These are phyloP conservation scores for Pilasporangium apinafurcum DNA, from an alignment of 352 stramenopile genomes.

Conservation along the genomic window DNA sequence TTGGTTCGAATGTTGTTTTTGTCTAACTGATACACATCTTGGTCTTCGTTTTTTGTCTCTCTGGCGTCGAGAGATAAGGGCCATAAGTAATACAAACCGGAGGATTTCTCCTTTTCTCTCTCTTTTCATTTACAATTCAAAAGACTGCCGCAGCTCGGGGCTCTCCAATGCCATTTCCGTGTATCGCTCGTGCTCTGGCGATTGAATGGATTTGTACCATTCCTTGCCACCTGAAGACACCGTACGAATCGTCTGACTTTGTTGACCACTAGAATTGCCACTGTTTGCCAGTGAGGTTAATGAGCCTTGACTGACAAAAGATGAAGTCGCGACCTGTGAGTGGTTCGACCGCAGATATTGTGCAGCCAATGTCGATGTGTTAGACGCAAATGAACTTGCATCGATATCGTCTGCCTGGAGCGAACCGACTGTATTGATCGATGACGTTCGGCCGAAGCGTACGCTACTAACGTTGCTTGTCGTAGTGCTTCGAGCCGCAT, in stretches of 20 bases:
- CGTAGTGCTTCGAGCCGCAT: too few relatives aligned
- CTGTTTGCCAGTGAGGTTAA: not conserved
- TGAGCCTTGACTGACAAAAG: slow-evolving; percentile 2
- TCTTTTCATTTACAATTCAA: slow-evolving; percentile 43
- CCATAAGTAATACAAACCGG: not conserved
- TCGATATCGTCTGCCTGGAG: slow-evolving; percentile 3
- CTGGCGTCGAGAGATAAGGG: too few relatives aligned
- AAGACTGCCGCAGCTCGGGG: slow-evolving; percentile 44
- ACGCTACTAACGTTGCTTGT: too few relatives aligned
- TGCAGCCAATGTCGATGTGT: too few relatives aligned
- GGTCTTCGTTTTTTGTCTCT: not conserved
- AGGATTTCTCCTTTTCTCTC: slow-evolving; percentile 5
- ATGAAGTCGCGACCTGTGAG: not conserved
- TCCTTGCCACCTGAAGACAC: slow-evolving; percentile 4
- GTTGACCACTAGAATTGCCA: not conserved
- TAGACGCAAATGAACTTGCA: not conserved
- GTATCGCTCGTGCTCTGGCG: slow-evolving; percentile 34
- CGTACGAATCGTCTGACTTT: too few relatives aligned
- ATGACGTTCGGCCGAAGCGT: too few relatives aligned
- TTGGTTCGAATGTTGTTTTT: not conserved
- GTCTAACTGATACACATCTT: too few relatives aligned
- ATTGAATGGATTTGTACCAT: slow-evolving; percentile 59
- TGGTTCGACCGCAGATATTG: too few relatives aligned
- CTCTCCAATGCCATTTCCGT: slow-evolving; percentile 24
- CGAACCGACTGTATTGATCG: too few relatives aligned